phyloP scores from a whole-genome alignment of 106 monocot species.

The Chionographis japonica region DNA sequence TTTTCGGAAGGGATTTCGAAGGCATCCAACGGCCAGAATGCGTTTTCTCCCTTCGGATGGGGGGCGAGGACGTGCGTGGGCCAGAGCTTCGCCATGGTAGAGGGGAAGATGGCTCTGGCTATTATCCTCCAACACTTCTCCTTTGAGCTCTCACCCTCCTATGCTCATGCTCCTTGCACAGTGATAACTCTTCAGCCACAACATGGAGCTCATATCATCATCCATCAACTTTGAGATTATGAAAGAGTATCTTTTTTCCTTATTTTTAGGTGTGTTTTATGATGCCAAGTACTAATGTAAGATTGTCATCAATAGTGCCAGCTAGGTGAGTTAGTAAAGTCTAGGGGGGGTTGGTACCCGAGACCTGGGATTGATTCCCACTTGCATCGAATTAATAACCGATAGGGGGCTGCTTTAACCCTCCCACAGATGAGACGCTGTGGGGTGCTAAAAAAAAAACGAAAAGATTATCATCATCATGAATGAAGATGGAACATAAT shows the following conservation, averaged over 20 bases:
- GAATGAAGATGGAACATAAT: too few species aligned
- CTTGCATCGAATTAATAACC: too few species aligned
- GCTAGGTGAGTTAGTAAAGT: too few species aligned
- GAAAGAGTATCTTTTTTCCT: not conserved
- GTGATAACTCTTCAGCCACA: constrained; percentile 41
- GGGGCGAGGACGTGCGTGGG: constrained; percentile 28
- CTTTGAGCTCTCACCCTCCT: constrained; percentile 42
- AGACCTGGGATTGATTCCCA: too few species aligned
- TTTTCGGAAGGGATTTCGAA: constrained; percentile 27
- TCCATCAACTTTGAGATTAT: constrained; percentile 6
- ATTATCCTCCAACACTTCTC: constrained; percentile 29
- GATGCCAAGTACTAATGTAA: too few species aligned
- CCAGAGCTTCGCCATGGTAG: constrained; percentile 21
- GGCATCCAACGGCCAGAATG: constrained; percentile 13
- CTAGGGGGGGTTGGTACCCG: too few species aligned
- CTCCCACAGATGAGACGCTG: too few species aligned
- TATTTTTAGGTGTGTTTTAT: too few species aligned
- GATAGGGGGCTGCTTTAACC: too few species aligned
- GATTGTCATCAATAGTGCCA: too few species aligned
- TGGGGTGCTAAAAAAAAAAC: too few species aligned
- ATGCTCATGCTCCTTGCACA: constrained; percentile 49
- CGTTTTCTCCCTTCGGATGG: constrained; percentile 28
- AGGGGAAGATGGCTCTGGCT: constrained; percentile 28
- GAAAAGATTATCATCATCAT: too few species aligned
- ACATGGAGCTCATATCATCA: constrained; percentile 33